A percentile compares a stretch with the other conserved stretches of the same genome.
These are phyloP conservation scores for Chalara sp. DNA, from an alignment of 2,329 filamentous ascomycete genomes.

Conservation along the genomic window DNA sequence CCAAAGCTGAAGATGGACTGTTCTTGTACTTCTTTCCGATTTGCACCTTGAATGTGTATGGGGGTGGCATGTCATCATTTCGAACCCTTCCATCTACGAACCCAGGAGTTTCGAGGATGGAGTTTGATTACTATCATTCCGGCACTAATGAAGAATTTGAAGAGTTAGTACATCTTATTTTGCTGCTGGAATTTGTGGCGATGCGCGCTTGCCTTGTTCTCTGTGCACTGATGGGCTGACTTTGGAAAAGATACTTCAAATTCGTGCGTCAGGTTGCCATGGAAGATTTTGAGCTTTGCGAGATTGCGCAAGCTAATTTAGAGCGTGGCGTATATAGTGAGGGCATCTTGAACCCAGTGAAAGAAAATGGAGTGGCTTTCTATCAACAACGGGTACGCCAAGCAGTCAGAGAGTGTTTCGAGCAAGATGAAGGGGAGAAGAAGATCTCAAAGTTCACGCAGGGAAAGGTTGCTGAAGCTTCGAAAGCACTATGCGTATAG, in stretches of 20 bases:
- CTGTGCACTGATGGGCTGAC: too few relatives aligned
- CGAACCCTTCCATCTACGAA: conserved; percentile 44
- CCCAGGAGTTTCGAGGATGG: conserved; percentile 45
- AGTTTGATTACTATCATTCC: conserved; percentile 52
- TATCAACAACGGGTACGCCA: conserved; percentile 24
- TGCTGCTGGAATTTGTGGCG: background rate
- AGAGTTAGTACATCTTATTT: conserved; percentile 20
- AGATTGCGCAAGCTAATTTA: conserved; percentile 47
- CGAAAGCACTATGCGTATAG: background rate
- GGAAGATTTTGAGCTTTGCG: conserved; percentile 51
- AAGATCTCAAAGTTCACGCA: background rate
- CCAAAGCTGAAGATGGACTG: conserved; percentile 44
- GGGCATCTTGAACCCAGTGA: conserved; percentile 47
- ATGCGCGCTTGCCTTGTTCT: background rate
- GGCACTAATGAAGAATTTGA: conserved; percentile 46
- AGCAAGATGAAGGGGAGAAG: conserved; percentile 9
- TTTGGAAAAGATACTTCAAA: conserved; percentile 35
- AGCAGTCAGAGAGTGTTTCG: conserved; percentile 19
- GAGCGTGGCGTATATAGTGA: conserved; percentile 46
- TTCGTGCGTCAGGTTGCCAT: conserved; percentile 49
- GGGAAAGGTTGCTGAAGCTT: background rate
- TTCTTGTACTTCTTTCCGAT: conserved; percentile 53
- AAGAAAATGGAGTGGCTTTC: conserved; percentile 49
- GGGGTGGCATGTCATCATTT: conserved; percentile 50
- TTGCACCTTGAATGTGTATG: conserved; percentile 50